These are phyloP conservation scores for Aspergillus aculeatus DNA, from an alignment of 2,329 filamentous ascomycete species.

Conservation along the genomic window DNA sequence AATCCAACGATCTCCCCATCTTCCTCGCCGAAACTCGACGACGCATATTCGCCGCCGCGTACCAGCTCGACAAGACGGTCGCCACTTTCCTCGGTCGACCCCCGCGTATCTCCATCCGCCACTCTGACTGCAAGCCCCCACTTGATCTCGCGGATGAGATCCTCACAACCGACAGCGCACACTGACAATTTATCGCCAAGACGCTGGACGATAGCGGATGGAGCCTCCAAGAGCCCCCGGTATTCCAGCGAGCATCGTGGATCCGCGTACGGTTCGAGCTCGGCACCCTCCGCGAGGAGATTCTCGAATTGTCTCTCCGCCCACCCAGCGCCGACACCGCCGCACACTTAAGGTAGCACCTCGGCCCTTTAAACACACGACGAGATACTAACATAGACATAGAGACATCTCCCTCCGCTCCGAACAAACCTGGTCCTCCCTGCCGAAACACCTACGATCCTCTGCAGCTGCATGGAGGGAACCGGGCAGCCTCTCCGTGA, in stretches of 20 bases:
- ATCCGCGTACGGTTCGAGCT: conserved; percentile 26
- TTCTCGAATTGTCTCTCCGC: conserved; percentile 26
- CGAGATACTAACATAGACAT: too few relatives aligned
- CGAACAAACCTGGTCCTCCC: conserved; percentile 17
- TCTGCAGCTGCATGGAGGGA: neutral
- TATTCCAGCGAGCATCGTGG: conserved; percentile 24
- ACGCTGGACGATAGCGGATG: conserved; percentile 22
- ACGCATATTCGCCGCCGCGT: conserved; percentile 27
- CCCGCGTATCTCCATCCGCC: conserved; percentile 24
- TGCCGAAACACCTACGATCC: neutral
- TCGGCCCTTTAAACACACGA: neutral
- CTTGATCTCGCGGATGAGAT: conserved; percentile 19
- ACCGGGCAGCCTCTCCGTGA: conserved; percentile 18
- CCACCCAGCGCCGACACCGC: conserved; percentile 15
- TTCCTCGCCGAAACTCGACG: neutral
- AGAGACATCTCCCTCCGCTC: conserved; percentile 26
- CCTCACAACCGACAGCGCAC: neutral
- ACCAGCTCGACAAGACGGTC: conserved; percentile 31
- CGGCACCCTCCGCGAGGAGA: conserved; percentile 27
- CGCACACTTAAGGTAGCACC: neutral
- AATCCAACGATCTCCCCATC: too few relatives aligned
- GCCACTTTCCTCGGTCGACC: conserved; percentile 31
- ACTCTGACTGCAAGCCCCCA: conserved; percentile 24
- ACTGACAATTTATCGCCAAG: conserved; percentile 7
- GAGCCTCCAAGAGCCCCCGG: conserved; percentile 10